A percentile compares a stretch with the other conserved stretches of the same genome.
phyloP scores from a whole-genome alignment of 805 yeast species.

The Sugiyamaella marilandica region DNA sequence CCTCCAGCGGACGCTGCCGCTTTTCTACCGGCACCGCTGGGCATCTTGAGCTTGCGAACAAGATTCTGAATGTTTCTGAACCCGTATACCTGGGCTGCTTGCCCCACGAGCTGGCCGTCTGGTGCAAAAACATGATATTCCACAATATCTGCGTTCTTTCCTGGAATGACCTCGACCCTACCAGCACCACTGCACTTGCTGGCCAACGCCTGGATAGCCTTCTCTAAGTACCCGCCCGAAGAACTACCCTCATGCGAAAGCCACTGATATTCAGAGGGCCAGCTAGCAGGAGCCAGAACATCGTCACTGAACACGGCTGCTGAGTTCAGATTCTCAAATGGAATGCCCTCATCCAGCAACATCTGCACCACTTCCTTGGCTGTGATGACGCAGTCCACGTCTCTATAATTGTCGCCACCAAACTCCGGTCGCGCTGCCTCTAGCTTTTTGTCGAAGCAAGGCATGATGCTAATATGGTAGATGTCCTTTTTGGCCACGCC shows the following conservation, averaged over 20 bases:
- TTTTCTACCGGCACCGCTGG: slow-evolving; percentile 22
- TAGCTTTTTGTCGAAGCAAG: slow-evolving; percentile 93
- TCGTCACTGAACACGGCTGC: neutral
- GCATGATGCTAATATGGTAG: slow-evolving; percentile 88
- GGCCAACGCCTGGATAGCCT: slow-evolving; percentile 45
- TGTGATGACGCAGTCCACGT: slow-evolving; percentile 92
- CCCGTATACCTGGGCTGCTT: slow-evolving; percentile 75
- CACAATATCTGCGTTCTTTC: slow-evolving; percentile 71
- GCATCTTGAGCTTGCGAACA: slow-evolving; percentile 72
- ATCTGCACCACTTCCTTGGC: slow-evolving; percentile 80
- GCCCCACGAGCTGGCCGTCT: slow-evolving; percentile 41
- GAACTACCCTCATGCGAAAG: slow-evolving; percentile 68
- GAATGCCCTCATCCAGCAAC: slow-evolving; percentile 46
- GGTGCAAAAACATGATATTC: slow-evolving; percentile 54
- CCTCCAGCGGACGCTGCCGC: slow-evolving; percentile 30
- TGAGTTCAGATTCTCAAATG: slow-evolving; percentile 24
- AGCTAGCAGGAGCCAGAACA: slow-evolving; percentile 47
- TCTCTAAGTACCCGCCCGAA: slow-evolving; percentile 85
- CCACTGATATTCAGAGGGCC: slow-evolving; percentile 69
- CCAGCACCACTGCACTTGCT: slow-evolving; percentile 14
- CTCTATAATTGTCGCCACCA: slow-evolving; percentile 38
- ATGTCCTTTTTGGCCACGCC: slow-evolving; percentile 34
- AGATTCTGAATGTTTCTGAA: slow-evolving; percentile 91
- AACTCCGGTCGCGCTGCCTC: slow-evolving; percentile 87
- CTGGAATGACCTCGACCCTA: slow-evolving; percentile 41